A percentile compares a stretch with the other conserved stretches of the same genome.
phyloP scores from a whole-genome alignment of 768 basidiomycete genomes.

The Hericium erinaceus region DNA sequence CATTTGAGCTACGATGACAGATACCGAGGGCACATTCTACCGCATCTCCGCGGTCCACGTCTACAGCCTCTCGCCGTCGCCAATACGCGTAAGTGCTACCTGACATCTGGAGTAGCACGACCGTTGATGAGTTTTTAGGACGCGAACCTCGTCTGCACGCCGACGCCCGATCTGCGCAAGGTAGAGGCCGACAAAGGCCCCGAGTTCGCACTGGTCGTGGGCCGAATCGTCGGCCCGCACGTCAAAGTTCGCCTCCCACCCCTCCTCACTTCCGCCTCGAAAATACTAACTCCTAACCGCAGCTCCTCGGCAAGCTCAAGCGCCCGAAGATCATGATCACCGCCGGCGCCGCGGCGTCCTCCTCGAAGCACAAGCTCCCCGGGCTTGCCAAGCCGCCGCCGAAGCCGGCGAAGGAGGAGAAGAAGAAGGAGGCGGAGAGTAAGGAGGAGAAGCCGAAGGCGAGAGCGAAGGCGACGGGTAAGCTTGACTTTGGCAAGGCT shows the following conservation, averaged over 20 bases:
- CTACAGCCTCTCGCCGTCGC: conserved; percentile 64
- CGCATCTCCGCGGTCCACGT: conserved; percentile 50
- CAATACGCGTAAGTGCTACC: conserved; percentile 33
- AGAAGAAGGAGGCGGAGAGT: conserved; percentile 13
- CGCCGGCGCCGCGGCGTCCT: conserved; percentile 1
- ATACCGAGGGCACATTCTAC: conserved; percentile 40
- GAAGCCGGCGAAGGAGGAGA: conserved; percentile 3
- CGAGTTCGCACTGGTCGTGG: conserved; percentile 2
- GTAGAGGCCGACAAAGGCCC: not conserved
- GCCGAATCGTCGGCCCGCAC: conserved; percentile 8
- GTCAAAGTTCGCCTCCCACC: conserved; percentile 4
- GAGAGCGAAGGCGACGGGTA: conserved; percentile 32
- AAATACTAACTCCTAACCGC: not conserved
- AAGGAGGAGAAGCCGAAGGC: conserved; percentile 23
- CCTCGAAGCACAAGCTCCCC: conserved; percentile 9
- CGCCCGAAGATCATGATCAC: no score
- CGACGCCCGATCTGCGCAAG: conserved; percentile 9
- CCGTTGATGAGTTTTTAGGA: conserved; percentile 24
- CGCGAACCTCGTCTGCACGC: conserved; percentile 26
- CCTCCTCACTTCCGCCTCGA: no score
- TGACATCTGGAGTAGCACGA: no score
- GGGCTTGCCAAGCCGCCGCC: conserved; percentile 7
- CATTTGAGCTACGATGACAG: conserved; percentile 25
- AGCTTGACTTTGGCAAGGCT: conserved; percentile 35
- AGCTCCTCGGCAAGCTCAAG: not conserved